phyloP scores from a whole-genome alignment of 441 rosid species.

The Adansonia madagascariensis region DNA sequence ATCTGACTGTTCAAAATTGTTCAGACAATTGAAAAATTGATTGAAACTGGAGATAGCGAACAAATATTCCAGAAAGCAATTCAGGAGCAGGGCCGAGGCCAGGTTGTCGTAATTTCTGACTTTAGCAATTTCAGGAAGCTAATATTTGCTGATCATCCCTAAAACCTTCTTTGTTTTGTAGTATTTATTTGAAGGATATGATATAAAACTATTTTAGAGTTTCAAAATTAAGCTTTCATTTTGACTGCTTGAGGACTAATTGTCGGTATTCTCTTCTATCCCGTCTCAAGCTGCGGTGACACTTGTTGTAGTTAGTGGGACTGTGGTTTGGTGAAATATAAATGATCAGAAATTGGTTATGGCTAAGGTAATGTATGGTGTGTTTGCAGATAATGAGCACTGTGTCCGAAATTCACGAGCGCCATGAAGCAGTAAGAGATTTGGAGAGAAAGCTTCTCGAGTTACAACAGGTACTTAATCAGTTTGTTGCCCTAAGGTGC shows the following conservation, averaged over 20 bases:
- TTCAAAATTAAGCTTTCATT: conserved; percentile 23
- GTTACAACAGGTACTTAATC: conserved; percentile 77
- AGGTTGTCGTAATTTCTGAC: conserved; percentile 50
- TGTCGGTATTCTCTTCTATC: not conserved
- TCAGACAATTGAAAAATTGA: conserved; percentile 88
- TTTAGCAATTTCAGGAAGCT: not conserved
- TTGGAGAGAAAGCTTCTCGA: conserved; percentile 90
- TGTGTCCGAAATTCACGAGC: conserved; percentile 97
- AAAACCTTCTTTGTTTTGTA: not conserved
- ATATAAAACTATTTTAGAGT: conserved; percentile 9
- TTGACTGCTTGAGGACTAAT: conserved; percentile 10
- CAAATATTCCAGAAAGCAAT: conserved; percentile 95
- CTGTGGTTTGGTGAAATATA: conserved; percentile 7
- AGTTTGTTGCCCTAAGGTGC: conserved; percentile 5
- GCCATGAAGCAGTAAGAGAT: conserved; percentile 91
- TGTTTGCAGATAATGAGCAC: conserved; percentile 86
- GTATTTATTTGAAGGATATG: not conserved
- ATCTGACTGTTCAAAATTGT: conserved; percentile 29
- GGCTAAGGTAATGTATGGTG: not conserved
- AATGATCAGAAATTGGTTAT: conserved; percentile 11
- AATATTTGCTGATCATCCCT: not conserved
- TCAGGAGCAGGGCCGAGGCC: conserved; percentile 95
- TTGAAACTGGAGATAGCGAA: conserved; percentile 95
- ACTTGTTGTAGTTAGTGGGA: not conserved
- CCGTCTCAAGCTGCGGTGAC: conserved; percentile 16